Evolutionary conservation across 441 rosid genomes (phyloP), one percentile per base, ranked within the genome.

Genomic region (Lepidium campestre): DNA sequence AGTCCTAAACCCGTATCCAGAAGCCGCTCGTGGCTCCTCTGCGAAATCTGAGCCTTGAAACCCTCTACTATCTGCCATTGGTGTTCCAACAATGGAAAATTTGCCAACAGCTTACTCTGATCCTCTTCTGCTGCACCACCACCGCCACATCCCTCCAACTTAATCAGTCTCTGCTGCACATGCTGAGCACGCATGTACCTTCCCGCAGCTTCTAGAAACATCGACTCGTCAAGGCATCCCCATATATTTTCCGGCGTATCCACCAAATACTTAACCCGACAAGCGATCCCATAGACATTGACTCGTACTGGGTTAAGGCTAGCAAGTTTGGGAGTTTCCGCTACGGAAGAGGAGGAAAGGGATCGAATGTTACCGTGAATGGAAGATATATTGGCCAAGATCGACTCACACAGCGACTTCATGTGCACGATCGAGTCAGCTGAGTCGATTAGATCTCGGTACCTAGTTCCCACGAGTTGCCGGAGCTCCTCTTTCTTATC

Each of bases 41-140:
- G 96, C 5, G 99, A 89, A 75, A 93, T 91, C 90, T 93, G 99
- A 42, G 75, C 78, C 78, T 93, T 93, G 62, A 91, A 93, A 79
- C 96, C 82, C 89, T 91, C 99, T 19, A 91, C 97, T 48, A 91
- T 94, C 93, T 91, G 97, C 92, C 96, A 93, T 73, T 93, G 99
- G 58, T 93, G 97, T 77, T 93, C 96, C 68, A 94, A 72, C 11
- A 91, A 75, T 23, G 99, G 97, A 60, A 91, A 91, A 68, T 86
- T 89, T 42, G 91, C 78, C 70, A 88, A 75, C 17, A 87, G 77
- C 59, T 76, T 83, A 72, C 70, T 75, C 65, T 81, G 81, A 75
- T 84, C 89, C 25, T 74, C 71, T 37, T 80, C 87, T 3, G 52
- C 19, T 10, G 14, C 62, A 19, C 47, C 62, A 52, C 42, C 76